phyloP scores from a whole-genome alignment of 345 rosid genomes.

The Heritiera fomes region DNA sequence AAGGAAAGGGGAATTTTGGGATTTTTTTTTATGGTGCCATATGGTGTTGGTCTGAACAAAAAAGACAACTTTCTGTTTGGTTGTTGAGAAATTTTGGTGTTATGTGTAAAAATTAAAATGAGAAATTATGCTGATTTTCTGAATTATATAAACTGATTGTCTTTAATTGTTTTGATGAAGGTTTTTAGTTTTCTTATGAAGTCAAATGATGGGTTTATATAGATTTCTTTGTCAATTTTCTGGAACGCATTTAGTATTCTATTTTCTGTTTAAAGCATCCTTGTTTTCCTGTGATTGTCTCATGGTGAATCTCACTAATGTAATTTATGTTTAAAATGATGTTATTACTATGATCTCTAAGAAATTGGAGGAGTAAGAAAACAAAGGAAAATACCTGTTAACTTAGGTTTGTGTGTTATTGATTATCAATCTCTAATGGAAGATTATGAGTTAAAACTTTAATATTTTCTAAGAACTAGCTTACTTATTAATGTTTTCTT shows the following conservation, averaged over 20 bases:
- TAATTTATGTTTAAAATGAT: neutral
- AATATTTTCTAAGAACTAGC: constrained; percentile 1
- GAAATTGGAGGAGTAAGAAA: neutral
- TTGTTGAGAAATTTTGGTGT: neutral
- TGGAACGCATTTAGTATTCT: neutral
- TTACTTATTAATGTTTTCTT: neutral
- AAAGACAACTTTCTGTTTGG: constrained; percentile 6
- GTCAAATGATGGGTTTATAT: neutral
- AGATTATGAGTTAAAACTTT: constrained; percentile 2
- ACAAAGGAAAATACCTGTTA: neutral
- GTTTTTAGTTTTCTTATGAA: neutral
- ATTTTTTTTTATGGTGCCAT: neutral
- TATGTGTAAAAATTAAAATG: neutral
- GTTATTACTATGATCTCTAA: neutral
- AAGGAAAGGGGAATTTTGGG: neutral
- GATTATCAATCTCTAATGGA: neutral
- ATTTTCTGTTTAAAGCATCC: neutral
- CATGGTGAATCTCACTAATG: neutral
- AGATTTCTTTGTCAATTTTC: neutral
- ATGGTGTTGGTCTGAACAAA: neutral
- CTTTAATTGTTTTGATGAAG: neutral
- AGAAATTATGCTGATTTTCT: neutral
- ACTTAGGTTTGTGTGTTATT: neutral
- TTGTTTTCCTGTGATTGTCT: neutral
- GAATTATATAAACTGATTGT: neutral